phyloP scores from a whole-genome alignment of 1,139 yeast species.

The Blastobotrys serpentis region DNA sequence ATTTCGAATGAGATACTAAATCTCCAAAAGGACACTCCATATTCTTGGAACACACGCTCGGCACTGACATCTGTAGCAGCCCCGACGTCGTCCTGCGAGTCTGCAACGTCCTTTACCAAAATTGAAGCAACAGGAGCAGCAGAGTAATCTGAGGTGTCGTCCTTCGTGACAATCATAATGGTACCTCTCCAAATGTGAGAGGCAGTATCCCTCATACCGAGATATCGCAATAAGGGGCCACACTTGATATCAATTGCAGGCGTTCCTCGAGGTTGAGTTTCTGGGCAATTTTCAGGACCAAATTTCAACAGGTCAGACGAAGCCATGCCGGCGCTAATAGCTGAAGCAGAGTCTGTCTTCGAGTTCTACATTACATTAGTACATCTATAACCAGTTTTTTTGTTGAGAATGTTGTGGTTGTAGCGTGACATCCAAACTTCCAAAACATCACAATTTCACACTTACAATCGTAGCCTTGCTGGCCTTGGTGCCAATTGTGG shows the following conservation, averaged over 20 bases:
- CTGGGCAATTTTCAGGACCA: slow-evolving; percentile 11
- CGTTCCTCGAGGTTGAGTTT: slow-evolving; percentile 24
- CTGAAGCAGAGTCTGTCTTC: background rate
- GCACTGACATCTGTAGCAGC: slow-evolving; percentile 14
- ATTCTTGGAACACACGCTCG: slow-evolving; percentile 45
- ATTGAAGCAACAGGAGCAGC: slow-evolving; percentile 14
- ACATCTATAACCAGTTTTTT: too few species aligned
- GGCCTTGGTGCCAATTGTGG: slow-evolving; percentile 6
- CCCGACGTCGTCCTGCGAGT: background rate
- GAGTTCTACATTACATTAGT: too few species aligned
- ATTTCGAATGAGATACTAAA: slow-evolving; percentile 54
- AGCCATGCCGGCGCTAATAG: background rate
- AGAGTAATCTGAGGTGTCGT: slow-evolving; percentile 37
- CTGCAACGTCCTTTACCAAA: background rate
- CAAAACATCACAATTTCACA: too few species aligned
- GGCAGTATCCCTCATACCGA: slow-evolving; percentile 57
- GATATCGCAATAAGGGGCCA: slow-evolving; percentile 74
- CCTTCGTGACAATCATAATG: slow-evolving; percentile 58
- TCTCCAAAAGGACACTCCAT: slow-evolving; percentile 60
- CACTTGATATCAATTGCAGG: slow-evolving; percentile 54
- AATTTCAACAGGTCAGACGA: background rate
- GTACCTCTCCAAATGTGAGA: slow-evolving; percentile 59
- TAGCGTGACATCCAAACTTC: too few species aligned
- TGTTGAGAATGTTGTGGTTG: too few species aligned
- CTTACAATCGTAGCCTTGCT: slow-evolving; percentile 8